phyloP scores from a whole-genome alignment of 1,139 yeast genomes.

The Zygosaccharomyces pseudobailii region DNA sequence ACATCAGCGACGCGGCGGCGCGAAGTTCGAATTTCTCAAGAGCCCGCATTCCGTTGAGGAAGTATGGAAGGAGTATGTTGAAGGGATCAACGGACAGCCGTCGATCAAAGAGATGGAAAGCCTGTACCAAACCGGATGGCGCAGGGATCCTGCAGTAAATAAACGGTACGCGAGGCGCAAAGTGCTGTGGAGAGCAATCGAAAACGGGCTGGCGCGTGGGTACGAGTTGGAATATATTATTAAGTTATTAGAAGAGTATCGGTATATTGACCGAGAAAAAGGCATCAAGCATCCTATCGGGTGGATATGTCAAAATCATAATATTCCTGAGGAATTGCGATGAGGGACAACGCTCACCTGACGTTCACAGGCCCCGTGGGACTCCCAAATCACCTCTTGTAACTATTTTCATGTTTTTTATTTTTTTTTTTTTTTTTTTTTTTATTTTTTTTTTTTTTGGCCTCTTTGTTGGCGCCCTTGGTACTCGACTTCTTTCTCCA shows the following conservation, averaged over 20 bases:
- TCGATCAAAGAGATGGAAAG: constrained; percentile 38
- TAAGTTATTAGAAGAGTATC: constrained; percentile 35
- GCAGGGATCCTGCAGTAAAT: constrained; percentile 39
- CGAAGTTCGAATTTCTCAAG: constrained; percentile 36
- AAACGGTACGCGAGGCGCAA: constrained; percentile 39
- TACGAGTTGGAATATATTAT: constrained; percentile 35
- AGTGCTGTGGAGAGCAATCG: constrained; percentile 39
- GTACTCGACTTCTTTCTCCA: neutral
- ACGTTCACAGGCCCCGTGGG: too few relatives aligned
- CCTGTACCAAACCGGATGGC: constrained; percentile 39
- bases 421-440: too few relatives aligned
- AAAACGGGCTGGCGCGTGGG: constrained; percentile 35
- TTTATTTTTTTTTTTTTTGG: too few relatives aligned
- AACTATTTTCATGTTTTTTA: too few relatives aligned
- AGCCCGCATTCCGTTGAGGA: constrained; percentile 40
- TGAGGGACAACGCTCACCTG: neutral
- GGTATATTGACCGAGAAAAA: constrained; percentile 34
- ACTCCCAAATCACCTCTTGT: too few relatives aligned
- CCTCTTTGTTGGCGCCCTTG: neutral
- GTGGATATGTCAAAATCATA: constrained; percentile 38
- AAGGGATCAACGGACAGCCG: constrained; percentile 38
- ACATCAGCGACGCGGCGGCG: constrained; percentile 17
- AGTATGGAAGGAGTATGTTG: constrained; percentile 40
- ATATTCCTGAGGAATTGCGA: constrained; percentile 29
- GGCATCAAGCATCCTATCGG: constrained; percentile 39